A percentile compares a stretch with the other conserved stretches of the same genome.
Evolutionary conservation across 192 early-diverging fungal species (phyloP).

Genomic region (Linnemannia schmuckeri): DNA sequence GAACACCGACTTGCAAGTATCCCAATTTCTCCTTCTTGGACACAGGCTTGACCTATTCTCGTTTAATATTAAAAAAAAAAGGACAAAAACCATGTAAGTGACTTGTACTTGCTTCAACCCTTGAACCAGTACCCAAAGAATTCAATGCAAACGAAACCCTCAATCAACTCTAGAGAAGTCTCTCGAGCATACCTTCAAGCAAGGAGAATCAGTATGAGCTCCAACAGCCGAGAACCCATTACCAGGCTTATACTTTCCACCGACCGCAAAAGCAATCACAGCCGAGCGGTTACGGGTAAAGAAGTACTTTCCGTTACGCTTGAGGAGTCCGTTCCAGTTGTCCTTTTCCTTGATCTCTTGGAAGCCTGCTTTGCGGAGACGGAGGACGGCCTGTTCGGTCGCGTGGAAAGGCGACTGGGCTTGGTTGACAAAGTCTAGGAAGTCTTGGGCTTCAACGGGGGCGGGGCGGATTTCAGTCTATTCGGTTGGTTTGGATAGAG

Average conservation of each 20-base stretch:
- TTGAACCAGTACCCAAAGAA: neutral
- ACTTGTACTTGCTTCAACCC: neutral
- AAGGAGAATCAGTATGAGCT: constrained; percentile 98
- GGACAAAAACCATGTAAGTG: neutral
- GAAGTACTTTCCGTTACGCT: constrained; percentile 91
- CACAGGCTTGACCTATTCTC: constrained; percentile 87
- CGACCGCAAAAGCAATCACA: constrained; percentile 94
- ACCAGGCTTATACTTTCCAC: constrained; percentile 85
- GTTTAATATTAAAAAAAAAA: neutral
- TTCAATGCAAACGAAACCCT: neutral
- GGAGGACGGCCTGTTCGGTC: constrained; percentile 80
- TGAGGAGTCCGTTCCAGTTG: constrained; percentile 79
- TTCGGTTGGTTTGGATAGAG: neutral
- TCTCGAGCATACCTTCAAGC: constrained; percentile 78
- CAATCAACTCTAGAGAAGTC: neutral
- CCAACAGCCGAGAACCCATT: constrained; percentile 93
- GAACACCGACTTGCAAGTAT: constrained; percentile 93
- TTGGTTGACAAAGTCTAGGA: constrained; percentile 92
- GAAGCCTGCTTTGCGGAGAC: constrained; percentile 85
- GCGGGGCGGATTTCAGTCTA: constrained; percentile 56
- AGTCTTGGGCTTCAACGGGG: constrained; percentile 64
- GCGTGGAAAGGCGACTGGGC: constrained; percentile 98
- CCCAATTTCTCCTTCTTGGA: constrained; percentile 90
- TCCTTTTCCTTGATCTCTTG: constrained; percentile 91
- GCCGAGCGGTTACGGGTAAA: constrained; percentile 94